Conservation (phyloP, 257 asterid genomes). For the Solanum pimpinellifolium region DNA sequence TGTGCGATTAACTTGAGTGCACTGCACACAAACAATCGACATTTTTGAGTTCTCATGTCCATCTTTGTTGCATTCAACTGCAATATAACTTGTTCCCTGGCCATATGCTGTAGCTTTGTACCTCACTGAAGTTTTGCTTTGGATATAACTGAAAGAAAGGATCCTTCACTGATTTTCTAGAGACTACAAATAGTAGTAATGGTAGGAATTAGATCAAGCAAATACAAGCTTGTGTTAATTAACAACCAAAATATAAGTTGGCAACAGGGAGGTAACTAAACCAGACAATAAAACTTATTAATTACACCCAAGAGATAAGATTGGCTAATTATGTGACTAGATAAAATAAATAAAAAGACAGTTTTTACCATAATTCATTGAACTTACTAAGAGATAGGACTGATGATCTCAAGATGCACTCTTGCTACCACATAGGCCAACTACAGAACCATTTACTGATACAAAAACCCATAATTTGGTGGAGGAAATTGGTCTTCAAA, state of each 20-base stretch:
- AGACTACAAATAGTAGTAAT: slow-evolving; percentile 59
- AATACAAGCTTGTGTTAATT: not conserved
- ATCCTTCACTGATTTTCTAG: slow-evolving; percentile 48
- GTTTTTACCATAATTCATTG: not conserved
- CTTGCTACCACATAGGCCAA: not conserved
- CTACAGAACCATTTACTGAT: not conserved
- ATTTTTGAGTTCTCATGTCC: not conserved
- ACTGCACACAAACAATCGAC: not conserved
- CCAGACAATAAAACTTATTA: not conserved
- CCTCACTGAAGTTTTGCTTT: slow-evolving; percentile 63
- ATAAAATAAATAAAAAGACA: not conserved
- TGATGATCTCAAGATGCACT: not conserved
- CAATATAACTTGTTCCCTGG: not conserved
- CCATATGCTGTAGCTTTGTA: slow-evolving; percentile 1
- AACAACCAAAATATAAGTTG: not conserved
- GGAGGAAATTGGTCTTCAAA: not conserved
- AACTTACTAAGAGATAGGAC: not conserved
- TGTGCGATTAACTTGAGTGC: not conserved
- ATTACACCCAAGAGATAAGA: not conserved
- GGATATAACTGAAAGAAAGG: slow-evolving; percentile 69
- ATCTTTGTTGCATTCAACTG: not conserved
- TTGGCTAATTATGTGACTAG: not conserved
- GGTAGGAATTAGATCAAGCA: not conserved
- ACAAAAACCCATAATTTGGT: not conserved
- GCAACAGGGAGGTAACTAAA: not conserved